Percentiles rank a stretch among this genome's conserved stretches.
Conservation (phyloP, 2,329 filamentous ascomycete species). For the Fusarium devonianum region DNA sequence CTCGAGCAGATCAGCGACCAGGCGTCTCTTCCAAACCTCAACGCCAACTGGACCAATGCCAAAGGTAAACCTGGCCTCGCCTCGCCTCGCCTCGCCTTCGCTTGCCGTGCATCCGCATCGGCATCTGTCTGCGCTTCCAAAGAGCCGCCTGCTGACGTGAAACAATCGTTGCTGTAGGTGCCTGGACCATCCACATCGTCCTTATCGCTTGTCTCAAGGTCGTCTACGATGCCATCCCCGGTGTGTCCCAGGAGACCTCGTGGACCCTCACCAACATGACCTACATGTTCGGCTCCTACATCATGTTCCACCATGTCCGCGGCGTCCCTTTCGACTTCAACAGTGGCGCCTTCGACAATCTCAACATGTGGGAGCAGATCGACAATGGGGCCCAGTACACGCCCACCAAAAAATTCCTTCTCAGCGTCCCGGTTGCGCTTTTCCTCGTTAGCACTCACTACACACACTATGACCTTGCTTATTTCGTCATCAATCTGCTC, state of each 20-base stretch:
- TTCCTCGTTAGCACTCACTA: slow-evolving; percentile 98
- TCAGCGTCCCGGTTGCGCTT: slow-evolving; percentile 90
- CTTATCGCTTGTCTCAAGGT: slow-evolving; percentile 92
- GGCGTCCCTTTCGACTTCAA: slow-evolving; percentile 99
- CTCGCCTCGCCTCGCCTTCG: too few species aligned
- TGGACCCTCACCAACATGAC: slow-evolving; percentile 99
- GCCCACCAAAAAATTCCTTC: slow-evolving; percentile 96
- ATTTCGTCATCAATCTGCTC: slow-evolving; percentile 96
- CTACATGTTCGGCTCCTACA: slow-evolving; percentile 98
- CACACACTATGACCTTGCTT: slow-evolving; percentile 95
- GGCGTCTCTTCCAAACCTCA: slow-evolving; percentile 91
- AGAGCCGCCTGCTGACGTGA: slow-evolving; percentile 28
- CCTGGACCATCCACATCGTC: slow-evolving; percentile 97
- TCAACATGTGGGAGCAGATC: slow-evolving; percentile 99
- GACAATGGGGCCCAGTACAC: slow-evolving; percentile 99
- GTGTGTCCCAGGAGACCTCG: slow-evolving; percentile 95
- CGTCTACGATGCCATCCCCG: slow-evolving; percentile 94
- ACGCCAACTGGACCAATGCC: slow-evolving; percentile 98
- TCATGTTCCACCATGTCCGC: slow-evolving; percentile 99
- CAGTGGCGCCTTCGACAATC: slow-evolving; percentile 95
- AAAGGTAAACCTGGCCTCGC: slow-evolving; percentile 72
- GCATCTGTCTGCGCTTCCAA: slow-evolving; percentile 1
- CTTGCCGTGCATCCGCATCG: too few species aligned
- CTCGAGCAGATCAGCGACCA: slow-evolving; percentile 98
- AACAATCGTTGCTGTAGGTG: slow-evolving; percentile 65